Percentiles rank a stretch among this genome's conserved stretches.
These are phyloP conservation scores for Fusarium floridanum DNA, from an alignment of 2,329 filamentous ascomycete genomes.

Conservation along the genomic window DNA sequence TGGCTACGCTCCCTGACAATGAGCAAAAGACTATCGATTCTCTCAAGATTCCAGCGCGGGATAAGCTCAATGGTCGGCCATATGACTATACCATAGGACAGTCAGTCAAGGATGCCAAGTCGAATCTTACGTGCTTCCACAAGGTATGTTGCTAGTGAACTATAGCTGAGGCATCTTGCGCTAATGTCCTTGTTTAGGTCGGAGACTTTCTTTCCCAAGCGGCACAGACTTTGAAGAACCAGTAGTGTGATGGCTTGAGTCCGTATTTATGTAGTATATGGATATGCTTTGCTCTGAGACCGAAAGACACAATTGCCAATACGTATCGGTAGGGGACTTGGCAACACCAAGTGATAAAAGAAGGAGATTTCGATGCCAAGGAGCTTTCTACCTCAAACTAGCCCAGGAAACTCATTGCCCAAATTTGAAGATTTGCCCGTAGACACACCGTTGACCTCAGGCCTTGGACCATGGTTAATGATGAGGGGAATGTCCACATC, in stretches of 20 bases:
- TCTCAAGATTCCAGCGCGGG: conserved; percentile 4
- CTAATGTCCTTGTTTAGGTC: neutral
- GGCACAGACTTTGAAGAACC: neutral
- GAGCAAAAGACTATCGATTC: conserved; percentile 7
- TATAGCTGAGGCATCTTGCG: neutral
- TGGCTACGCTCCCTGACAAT: neutral
- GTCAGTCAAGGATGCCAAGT: conserved; percentile 5
- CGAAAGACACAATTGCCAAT: too few relatives aligned
- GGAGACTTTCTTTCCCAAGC: conserved; percentile 5
- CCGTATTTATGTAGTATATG: too few relatives aligned
- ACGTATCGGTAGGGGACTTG: neutral
- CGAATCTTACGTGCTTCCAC: neutral
- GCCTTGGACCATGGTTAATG: neutral
- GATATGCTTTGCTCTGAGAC: too few relatives aligned
- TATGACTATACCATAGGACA: conserved; percentile 9
- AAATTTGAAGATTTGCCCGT: neutral
- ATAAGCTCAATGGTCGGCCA: conserved; percentile 1
- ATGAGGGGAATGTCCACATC: neutral
- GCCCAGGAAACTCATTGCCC: neutral
- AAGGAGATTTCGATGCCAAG: neutral
- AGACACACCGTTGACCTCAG: neutral
- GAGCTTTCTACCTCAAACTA: neutral
- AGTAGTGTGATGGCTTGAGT: too few relatives aligned
- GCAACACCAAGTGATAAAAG: neutral
- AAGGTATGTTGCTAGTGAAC: neutral